Base-by-base conservation (phyloP, 352 stramenopile species). In the Phytopythium ostracodes region DNA sequence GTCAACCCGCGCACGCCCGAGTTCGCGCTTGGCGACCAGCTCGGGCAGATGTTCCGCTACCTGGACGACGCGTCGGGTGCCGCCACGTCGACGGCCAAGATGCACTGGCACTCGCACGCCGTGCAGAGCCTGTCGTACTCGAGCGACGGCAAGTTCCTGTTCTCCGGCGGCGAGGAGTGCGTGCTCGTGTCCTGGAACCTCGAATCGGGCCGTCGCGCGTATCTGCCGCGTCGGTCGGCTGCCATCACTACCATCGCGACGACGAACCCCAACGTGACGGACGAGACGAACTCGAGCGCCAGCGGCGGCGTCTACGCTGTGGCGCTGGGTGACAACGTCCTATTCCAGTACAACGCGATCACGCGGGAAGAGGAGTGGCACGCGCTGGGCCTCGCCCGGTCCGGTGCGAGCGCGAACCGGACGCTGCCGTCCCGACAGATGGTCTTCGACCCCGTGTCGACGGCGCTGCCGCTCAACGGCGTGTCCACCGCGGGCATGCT, bases 161-260 rank as follows among this genome's bases (percentile, higher is more conserved):
- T 95, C 14, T 96, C 84, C 0, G 89, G 89, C 11, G 89, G 89
- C 47, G 81, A 97, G 38, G 89, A 97, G 63, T 88, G 81, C 62
- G 88, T 96, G 53, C 62, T 97, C 22, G 84, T 97, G 22, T 84
- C 86, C 36, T 97, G 89, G 87, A 84, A 97, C 33, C 50, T 96
- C 20, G 84, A 89, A 60, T 81, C 85, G 2, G 87, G 87, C 20
- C 79, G 79, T 22, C 80, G 83, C 11, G 69, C 81, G 7, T 94
- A 95, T 64, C 52, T 96, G 51, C 89, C 89, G 11, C 88, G 89
- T 61, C 81, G 90, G 10, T 82, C 84, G 56, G 81, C 84, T 12
- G 47, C 82, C 0, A 60, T 96, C 10, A 65, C 73, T 15, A 63
- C 60, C 4, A 91, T 96, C 52, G 67, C 77, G 5, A 70, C 81